phyloP scores from a whole-genome alignment of 2,329 filamentous ascomycete species.

The Fusarium chlamydosporum region DNA sequence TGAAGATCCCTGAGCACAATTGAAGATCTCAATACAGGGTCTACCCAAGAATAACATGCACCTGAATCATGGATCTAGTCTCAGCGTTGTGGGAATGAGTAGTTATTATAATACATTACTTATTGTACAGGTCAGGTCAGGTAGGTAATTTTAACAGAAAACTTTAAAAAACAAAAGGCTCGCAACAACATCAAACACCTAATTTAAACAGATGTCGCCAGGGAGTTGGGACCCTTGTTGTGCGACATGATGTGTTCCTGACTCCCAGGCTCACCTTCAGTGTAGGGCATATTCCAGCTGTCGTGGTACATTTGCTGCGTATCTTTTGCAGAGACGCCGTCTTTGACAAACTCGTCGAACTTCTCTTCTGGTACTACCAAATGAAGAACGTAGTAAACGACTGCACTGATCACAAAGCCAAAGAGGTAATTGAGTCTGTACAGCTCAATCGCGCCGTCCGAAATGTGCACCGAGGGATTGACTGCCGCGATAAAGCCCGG shows the following conservation, averaged over 20 bases:
- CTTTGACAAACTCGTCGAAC: constrained; percentile 52
- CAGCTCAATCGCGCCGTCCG: constrained; percentile 56
- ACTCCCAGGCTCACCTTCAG: constrained; percentile 25
- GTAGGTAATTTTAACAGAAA: neutral
- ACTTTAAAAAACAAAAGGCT: constrained; percentile 11
- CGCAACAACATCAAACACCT: neutral
- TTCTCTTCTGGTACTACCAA: constrained; percentile 47
- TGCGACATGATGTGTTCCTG: constrained; percentile 28
- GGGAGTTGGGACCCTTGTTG: constrained; percentile 25
- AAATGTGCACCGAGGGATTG: constrained; percentile 53
- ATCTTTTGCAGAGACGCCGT: constrained; percentile 44
- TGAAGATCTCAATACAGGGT: constrained; percentile 28
- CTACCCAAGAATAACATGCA: neutral
- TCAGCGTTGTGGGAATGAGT: constrained; percentile 2
- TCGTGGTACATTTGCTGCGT: constrained; percentile 51
- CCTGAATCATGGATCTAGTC: constrained; percentile 14
- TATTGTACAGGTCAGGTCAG: neutral
- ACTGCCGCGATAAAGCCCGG: constrained; percentile 61
- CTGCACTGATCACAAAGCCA: constrained; percentile 55
- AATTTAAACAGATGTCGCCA: constrained; percentile 30
- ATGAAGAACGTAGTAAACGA: constrained; percentile 54
- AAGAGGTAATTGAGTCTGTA: constrained; percentile 59
- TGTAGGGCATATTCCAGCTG: constrained; percentile 53
- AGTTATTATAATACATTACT: too few relatives aligned
- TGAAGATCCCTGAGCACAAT: neutral